These are phyloP conservation scores for Verruconis gallopava DNA, from an alignment of 2,329 filamentous ascomycete genomes.

Conservation along the genomic window DNA sequence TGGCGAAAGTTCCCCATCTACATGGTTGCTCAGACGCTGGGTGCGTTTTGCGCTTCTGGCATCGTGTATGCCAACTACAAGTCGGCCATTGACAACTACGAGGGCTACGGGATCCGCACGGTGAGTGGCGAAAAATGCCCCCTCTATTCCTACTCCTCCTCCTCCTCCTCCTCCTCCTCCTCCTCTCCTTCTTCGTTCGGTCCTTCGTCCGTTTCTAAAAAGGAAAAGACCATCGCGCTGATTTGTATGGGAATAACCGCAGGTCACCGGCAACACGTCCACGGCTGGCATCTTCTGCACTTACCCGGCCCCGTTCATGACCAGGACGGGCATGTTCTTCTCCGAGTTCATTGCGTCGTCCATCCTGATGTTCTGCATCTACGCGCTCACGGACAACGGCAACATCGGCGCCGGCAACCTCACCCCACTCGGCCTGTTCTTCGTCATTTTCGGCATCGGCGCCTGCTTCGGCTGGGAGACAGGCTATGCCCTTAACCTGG, in stretches of 20 bases:
- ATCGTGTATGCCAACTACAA: conserved; percentile 33
- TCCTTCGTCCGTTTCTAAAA: too few species aligned
- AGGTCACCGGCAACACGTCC: conserved; percentile 30
- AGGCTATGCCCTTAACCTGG: conserved; percentile 62
- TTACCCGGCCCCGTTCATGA: conserved; percentile 51
- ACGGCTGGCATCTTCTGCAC: conserved; percentile 59
- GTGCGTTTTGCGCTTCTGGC: conserved; percentile 37
- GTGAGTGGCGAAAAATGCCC: too few species aligned
- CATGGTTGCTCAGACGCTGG: conserved; percentile 39
- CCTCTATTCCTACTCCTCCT: too few species aligned
- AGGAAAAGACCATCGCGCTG: too few species aligned
- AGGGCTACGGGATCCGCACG: conserved; percentile 9
- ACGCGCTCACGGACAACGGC: conserved; percentile 46
- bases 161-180: too few species aligned
- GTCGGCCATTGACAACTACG: conserved; percentile 19
- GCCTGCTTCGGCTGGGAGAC: conserved; percentile 66
- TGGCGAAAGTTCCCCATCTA: conserved; percentile 38
- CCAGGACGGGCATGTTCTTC: conserved; percentile 54
- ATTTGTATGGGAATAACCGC: too few species aligned
- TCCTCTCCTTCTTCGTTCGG: too few species aligned
- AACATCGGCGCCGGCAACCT: conserved; percentile 31
- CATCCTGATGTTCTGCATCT: conserved; percentile 57
- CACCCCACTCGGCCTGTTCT: conserved; percentile 46
- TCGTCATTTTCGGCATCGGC: conserved; percentile 60
- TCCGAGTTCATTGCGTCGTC: conserved; percentile 55